Evolutionary conservation across 2,329 filamentous ascomycete genomes (phyloP).

Genomic region (Ceratocystis albifundus): DNA sequence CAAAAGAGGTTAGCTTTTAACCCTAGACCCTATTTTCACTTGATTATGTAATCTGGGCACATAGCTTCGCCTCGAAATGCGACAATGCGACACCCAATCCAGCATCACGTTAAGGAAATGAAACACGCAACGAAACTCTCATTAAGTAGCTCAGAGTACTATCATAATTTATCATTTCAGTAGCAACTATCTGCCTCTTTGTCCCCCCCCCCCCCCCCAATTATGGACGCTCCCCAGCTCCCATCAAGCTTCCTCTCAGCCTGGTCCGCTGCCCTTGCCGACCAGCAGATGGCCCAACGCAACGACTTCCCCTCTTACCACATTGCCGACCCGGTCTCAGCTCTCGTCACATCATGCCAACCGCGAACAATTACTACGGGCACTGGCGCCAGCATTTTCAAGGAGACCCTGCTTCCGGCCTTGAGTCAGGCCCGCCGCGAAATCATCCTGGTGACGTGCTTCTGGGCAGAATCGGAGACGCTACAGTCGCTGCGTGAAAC

Average conservation of each 20-base stretch:
- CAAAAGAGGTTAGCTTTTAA: background rate
- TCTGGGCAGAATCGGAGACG: constrained; percentile 60
- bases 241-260: constrained; percentile 14
- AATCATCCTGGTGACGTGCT: constrained; percentile 68
- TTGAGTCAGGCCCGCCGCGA: constrained; percentile 50
- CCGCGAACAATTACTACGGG: constrained; percentile 43
- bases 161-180: too few species aligned
- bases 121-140: too few species aligned
- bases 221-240: constrained; percentile 4
- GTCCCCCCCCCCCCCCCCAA: background rate
- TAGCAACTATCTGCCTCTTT: background rate
- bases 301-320: constrained; percentile 41
- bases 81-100: background rate
- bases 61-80: background rate
- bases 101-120: background rate
- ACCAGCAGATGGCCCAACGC: constrained; percentile 30
- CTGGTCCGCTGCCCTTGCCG: constrained; percentile 17
- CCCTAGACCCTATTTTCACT: background rate
- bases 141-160: too few species aligned
- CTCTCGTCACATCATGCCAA: constrained; percentile 39
- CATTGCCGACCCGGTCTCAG: constrained; percentile 32
- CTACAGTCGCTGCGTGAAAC: constrained; percentile 46
- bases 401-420: constrained; percentile 46
- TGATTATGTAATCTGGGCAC: background rate
- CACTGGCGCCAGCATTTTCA: constrained; percentile 47